A percentile compares a stretch with the other conserved stretches of the same genome.
These are phyloP conservation scores for Leonotis leonurus DNA, from an alignment of 257 asterid genomes.

Conservation along the genomic window DNA sequence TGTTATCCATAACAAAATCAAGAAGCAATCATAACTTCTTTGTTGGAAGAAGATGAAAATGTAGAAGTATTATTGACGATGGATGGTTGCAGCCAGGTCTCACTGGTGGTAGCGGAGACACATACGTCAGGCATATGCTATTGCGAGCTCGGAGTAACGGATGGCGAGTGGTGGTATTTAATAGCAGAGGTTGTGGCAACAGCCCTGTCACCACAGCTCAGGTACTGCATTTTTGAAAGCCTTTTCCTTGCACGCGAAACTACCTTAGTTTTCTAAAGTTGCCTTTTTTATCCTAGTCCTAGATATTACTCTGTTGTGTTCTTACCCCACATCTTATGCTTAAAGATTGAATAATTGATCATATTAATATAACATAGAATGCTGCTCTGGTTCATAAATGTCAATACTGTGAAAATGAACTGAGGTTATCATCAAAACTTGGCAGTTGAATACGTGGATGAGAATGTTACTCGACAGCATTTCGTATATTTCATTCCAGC, in stretches of 20 bases:
- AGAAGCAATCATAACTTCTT: background rate
- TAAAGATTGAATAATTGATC: background rate
- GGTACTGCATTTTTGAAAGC: slow-evolving; percentile 32
- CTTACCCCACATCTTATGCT: background rate
- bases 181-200: slow-evolving; percentile 86
- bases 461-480: background rate
- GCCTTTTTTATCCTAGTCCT: background rate
- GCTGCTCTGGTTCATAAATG: background rate
- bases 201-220: slow-evolving; percentile 94
- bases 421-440: background rate
- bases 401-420: background rate
- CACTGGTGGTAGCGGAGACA: slow-evolving; percentile 87
- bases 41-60: background rate
- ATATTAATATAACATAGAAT: background rate
- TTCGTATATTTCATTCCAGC: slow-evolving; percentile 13
- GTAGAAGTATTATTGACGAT: slow-evolving; percentile 4
- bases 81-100: slow-evolving; percentile 84
- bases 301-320: background rate
- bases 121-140: slow-evolving; percentile 89
- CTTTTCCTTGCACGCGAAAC: background rate
- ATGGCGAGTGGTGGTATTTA: slow-evolving; percentile 86
- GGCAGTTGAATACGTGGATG: background rate
- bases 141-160: slow-evolving; percentile 69
- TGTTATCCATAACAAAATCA: background rate
- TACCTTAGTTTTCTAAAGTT: background rate